Conservation (phyloP, 768 basidiomycete species). For the Leccinum olivaceopallidum region DNA sequence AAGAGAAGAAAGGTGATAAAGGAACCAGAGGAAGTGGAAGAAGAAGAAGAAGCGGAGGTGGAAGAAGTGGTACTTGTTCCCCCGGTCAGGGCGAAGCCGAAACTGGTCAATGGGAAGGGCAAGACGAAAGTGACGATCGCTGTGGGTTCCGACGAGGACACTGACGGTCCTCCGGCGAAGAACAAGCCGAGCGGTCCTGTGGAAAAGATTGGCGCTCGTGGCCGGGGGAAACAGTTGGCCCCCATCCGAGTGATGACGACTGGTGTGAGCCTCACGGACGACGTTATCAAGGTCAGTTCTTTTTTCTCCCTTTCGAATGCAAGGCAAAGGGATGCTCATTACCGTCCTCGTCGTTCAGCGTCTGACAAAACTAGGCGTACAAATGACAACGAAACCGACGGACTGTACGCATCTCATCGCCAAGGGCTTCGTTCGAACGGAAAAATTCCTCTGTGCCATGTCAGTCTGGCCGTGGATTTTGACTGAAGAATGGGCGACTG, state of each 20-base stretch:
- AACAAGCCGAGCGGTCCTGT: constrained; percentile 2
- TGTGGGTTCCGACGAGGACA: constrained; percentile 9
- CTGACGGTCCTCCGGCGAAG: constrained; percentile 1
- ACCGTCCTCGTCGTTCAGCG: constrained; percentile 38
- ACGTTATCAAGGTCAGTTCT: constrained; percentile 55
- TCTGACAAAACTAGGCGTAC: constrained; percentile 65
- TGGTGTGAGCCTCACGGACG: constrained; percentile 55
- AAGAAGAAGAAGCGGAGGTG: constrained; percentile 27
- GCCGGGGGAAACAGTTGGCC: constrained; percentile 2
- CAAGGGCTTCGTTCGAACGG: constrained; percentile 71
- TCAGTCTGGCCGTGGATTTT: constrained; percentile 62
- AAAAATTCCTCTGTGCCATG: constrained; percentile 85
- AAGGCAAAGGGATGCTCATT: not conserved
- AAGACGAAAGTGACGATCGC: constrained; percentile 2
- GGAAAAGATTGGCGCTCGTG: constrained; percentile 16
- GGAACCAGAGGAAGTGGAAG: constrained; percentile 14
- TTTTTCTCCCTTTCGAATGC: not conserved
- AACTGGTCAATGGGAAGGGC: constrained; percentile 6
- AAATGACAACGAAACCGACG: constrained; percentile 53
- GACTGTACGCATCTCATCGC: constrained; percentile 84
- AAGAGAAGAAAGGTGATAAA: constrained; percentile 23
- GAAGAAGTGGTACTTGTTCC: constrained; percentile 16
- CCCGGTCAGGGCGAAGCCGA: constrained; percentile 17
- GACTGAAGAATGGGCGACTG: constrained; percentile 65
- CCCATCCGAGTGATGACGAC: constrained; percentile 65